Evolutionary conservation across 2,329 filamentous ascomycete genomes (phyloP), one percentile per base, ranked within the genome.

Genomic region (Talaromyces sp.): DNA sequence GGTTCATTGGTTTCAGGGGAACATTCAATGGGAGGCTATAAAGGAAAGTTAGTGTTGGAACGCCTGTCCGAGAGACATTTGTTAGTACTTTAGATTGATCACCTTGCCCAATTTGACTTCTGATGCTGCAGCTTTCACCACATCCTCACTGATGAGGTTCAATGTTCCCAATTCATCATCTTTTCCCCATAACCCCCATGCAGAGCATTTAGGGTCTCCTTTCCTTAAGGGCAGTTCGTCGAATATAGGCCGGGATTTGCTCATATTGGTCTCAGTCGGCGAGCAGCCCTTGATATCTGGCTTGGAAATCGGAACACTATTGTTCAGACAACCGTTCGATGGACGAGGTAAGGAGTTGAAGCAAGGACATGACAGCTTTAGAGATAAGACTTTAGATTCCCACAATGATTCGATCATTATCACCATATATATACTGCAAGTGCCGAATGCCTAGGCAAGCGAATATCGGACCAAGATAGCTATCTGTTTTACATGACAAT

Each of bases 1-100:
- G 58, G 33, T 62, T 62, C 55, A 62, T 62, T 10, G 60, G 60
- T 25, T 56, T 62, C 13, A 55, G 17, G 17, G 58, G 60, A 41
- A 62, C 57, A 58, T 62, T 43, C n/a, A 62, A 33, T 1, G 60
- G 60, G 1, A 62, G 41, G 39, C 60, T 62, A 15, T 7, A 28
- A 28, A 21, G 5, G 5, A 2, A 9, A 19, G 19, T 25, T 13
- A 43, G 21, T 22, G 5, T 7, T n/a, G 21, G 7, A 6, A 5
- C 11, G 1, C 21, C 9, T 2, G 6, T 9, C 11, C 22, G 11
- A 19, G 5, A 25, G 19, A 21, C 10, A 2, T n/a, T 28, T 11
- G 7, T 10, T 28, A 8, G 17, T 54, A 60, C 60, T 60, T 62
- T 39, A 60, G 50, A 31, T 41, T 60, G 15, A 62, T 46, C 9